These are phyloP conservation scores for Backusella sp. DNA, from an alignment of 192 early-diverging fungal genomes.

Conservation along the genomic window DNA sequence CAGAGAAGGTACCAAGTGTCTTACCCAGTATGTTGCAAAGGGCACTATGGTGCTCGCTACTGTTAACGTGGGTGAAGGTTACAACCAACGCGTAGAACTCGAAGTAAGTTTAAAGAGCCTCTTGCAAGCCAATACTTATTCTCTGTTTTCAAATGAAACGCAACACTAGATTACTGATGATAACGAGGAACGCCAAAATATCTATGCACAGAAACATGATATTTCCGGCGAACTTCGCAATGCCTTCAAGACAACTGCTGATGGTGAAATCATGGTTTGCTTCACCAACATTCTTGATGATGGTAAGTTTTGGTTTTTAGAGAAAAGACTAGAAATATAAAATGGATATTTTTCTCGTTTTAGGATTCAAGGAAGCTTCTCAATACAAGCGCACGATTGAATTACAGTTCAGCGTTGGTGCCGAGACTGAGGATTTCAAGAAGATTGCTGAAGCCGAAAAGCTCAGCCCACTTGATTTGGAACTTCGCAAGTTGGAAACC, in stretches of 20 bases:
- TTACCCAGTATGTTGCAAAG: constrained; percentile 75
- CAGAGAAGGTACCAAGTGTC: constrained; percentile 51
- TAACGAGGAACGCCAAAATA: constrained; percentile 57
- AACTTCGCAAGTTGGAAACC: constrained; percentile 78
- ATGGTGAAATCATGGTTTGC: constrained; percentile 82
- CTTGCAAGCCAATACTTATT: not conserved
- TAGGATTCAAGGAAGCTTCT: constrained; percentile 51
- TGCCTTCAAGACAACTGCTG: constrained; percentile 82
- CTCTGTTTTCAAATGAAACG: not conserved
- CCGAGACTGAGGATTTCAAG: constrained; percentile 76
- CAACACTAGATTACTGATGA: constrained; percentile 67
- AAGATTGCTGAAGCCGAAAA: constrained; percentile 74
- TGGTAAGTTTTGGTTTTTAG: constrained; percentile 36
- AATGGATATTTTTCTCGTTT: not conserved
- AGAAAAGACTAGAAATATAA: not conserved
- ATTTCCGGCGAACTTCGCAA: constrained; percentile 55
- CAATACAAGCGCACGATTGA: constrained; percentile 64
- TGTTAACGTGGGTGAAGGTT: constrained; percentile 67
- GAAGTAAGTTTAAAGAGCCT: constrained; percentile 44
- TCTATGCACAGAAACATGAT: constrained; percentile 67
- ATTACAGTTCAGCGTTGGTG: constrained; percentile 81
- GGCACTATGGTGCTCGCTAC: constrained; percentile 70
- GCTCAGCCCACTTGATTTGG: constrained; percentile 86
- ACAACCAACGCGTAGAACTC: constrained; percentile 69
- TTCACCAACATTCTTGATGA: constrained; percentile 73